Conservation (phyloP, 306 rosid genomes). For the Inga laurina region DNA sequence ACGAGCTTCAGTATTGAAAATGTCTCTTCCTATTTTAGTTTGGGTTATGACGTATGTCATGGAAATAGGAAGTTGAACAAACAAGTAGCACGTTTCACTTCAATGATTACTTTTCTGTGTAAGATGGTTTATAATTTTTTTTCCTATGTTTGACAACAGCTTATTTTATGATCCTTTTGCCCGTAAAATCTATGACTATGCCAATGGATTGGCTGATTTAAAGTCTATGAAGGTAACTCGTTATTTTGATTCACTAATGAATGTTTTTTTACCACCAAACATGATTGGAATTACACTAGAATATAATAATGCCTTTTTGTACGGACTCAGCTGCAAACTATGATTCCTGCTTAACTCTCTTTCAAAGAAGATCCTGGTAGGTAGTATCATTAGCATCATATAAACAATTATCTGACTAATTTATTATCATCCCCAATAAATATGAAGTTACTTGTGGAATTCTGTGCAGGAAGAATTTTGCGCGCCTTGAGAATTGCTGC, state of each 20-base stretch:
- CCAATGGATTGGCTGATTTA: conserved; percentile 41
- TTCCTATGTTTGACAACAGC: conserved; percentile 61
- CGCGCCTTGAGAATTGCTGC: conserved; percentile 97
- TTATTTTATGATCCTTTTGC: conserved; percentile 83
- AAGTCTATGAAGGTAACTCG: conserved; percentile 48
- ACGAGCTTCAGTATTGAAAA: not conserved
- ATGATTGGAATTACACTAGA: not conserved
- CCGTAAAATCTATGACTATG: conserved; percentile 44
- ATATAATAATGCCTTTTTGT: conserved; percentile 26
- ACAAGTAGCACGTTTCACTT: not conserved
- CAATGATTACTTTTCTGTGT: not conserved
- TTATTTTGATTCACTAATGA: conserved; percentile 22
- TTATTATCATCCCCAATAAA: conserved; percentile 29
- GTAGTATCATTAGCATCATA: conserved; percentile 41
- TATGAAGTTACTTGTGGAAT: conserved; percentile 33
- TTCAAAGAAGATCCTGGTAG: conserved; percentile 91
- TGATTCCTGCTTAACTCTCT: conserved; percentile 74
- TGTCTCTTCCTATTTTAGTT: conserved; percentile 1
- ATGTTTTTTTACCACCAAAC: conserved; percentile 6
- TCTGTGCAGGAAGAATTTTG: conserved; percentile 77
- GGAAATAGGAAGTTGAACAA: not conserved
- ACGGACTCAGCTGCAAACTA: conserved; percentile 50
- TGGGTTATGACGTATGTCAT: conserved; percentile 4
- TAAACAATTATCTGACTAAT: conserved; percentile 25
- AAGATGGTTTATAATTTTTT: conserved; percentile 16